A percentile compares a stretch with the other conserved stretches of the same genome.
These are phyloP conservation scores for Gillenia trifoliata DNA, from an alignment of 306 rosid genomes.

Conservation along the genomic window DNA sequence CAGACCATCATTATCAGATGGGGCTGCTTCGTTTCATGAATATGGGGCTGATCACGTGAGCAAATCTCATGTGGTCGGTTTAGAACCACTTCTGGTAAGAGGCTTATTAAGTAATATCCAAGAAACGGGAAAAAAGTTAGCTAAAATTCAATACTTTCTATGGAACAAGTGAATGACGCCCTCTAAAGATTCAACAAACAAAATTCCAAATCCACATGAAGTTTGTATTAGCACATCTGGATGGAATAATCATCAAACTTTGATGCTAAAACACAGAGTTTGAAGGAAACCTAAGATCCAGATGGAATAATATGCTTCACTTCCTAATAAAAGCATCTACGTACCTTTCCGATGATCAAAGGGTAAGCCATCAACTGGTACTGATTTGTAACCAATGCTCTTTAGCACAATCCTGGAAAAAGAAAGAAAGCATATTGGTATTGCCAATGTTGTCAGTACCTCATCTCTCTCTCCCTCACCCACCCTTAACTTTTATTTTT, in stretches of 20 bases:
- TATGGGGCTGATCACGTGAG: neutral
- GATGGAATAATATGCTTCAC: neutral
- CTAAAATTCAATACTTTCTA: neutral
- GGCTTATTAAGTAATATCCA: neutral
- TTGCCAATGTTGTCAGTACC: slow-evolving; percentile 5
- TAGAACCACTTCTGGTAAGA: neutral
- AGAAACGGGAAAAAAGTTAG: neutral
- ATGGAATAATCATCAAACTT: neutral
- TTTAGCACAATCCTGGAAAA: slow-evolving; percentile 70
- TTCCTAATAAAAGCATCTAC: neutral
- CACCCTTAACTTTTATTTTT: neutral
- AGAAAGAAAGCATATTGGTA: slow-evolving; percentile 16
- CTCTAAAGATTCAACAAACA: neutral
- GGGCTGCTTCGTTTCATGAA: too few relatives aligned
- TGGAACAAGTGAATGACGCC: neutral
- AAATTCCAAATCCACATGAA: neutral
- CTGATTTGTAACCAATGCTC: slow-evolving; percentile 94
- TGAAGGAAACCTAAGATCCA: neutral
- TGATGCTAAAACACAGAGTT: neutral
- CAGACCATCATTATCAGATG: neutral
- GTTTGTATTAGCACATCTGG: neutral
- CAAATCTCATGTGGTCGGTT: neutral
- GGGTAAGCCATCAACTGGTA: slow-evolving; percentile 78
- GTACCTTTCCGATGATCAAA: slow-evolving; percentile 78
- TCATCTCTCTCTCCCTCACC: neutral